Evolutionary conservation across 78 protist genomes (phyloP).

Genomic region (Isochrysis galbana): DNA sequence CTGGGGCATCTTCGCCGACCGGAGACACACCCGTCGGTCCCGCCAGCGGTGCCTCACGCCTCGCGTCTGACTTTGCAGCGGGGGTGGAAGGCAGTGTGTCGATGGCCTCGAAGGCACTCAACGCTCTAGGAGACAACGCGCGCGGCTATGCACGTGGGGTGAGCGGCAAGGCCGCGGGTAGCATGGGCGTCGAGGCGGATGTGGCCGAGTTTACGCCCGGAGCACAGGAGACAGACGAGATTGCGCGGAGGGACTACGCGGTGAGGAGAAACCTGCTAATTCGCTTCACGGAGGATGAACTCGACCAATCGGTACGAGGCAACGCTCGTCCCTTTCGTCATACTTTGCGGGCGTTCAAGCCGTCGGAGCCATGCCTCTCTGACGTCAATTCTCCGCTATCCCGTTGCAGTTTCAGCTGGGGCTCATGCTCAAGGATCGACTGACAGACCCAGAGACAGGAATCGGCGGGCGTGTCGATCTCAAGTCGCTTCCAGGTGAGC

Average conservation of each 20-base stretch:
- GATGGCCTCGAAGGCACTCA: neutral
- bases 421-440: neutral
- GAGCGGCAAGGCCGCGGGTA: neutral
- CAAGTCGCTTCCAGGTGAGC: too few relatives aligned
- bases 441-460: neutral
- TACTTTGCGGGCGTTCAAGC: too few relatives aligned
- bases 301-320: neutral
- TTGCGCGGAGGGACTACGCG: neutral
- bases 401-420: too few relatives aligned
- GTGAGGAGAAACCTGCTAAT: neutral
- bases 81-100: too few relatives aligned
- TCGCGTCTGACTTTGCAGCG: neutral
- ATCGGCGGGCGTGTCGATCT: slow-evolving; percentile 11
- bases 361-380: too few relatives aligned
- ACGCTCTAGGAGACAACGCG: neutral
- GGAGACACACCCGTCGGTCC: neutral
- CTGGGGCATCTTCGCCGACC: too few relatives aligned
- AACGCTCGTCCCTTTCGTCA: too few relatives aligned
- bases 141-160: neutral
- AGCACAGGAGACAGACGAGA: neutral
- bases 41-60: neutral
- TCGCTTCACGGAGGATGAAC: neutral
- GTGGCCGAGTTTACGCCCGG: neutral
- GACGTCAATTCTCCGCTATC: too few relatives aligned
- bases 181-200: neutral